phyloP scores from a whole-genome alignment of 2,329 filamentous ascomycete species.

The Hymenotorrendiella dingleyae region DNA sequence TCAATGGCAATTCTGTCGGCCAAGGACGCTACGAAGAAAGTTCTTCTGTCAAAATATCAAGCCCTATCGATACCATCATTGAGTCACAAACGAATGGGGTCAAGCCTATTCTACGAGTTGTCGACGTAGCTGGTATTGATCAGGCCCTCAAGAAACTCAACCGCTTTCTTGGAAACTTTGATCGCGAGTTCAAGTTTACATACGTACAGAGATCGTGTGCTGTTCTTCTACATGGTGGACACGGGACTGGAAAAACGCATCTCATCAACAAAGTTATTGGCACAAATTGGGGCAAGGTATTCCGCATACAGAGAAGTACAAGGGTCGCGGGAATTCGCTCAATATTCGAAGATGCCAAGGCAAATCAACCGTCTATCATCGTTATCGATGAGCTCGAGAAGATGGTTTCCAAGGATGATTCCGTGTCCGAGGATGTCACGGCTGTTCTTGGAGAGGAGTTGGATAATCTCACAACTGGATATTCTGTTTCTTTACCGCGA shows the following conservation, averaged over 20 bases:
- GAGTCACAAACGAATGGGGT: slow-evolving; percentile 5
- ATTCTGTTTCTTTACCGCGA: slow-evolving; percentile 34
- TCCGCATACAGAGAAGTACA: slow-evolving; percentile 51
- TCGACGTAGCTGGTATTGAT: slow-evolving; percentile 62
- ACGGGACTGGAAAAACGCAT: slow-evolving; percentile 78
- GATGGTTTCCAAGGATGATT: slow-evolving; percentile 56
- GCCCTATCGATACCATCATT: slow-evolving; percentile 5
- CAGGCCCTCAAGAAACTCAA: slow-evolving; percentile 62
- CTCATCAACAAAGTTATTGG: slow-evolving; percentile 63
- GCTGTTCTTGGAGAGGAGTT: slow-evolving; percentile 49
- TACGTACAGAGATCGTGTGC: slow-evolving; percentile 32
- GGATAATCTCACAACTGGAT: slow-evolving; percentile 42
- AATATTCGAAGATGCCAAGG: slow-evolving; percentile 62
- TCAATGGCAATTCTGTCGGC: slow-evolving; percentile 43
- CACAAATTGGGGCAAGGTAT: slow-evolving; percentile 65
- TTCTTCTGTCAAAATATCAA: slow-evolving; percentile 25
- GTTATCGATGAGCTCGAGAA: slow-evolving; percentile 73
- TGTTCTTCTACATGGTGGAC: slow-evolving; percentile 63
- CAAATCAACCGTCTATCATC: slow-evolving; percentile 68
- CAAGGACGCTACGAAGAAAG: slow-evolving; percentile 23
- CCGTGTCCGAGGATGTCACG: slow-evolving; percentile 44
- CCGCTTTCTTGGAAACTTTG: slow-evolving; percentile 53
- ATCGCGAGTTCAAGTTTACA: slow-evolving; percentile 29
- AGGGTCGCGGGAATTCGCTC: slow-evolving; percentile 57
- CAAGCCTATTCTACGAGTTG: slow-evolving; percentile 32